A percentile compares a stretch with the other conserved stretches of the same genome.
Evolutionary conservation across 108 stramenopile genomes (phyloP).

Genomic region (Schizochytrium sp.): DNA sequence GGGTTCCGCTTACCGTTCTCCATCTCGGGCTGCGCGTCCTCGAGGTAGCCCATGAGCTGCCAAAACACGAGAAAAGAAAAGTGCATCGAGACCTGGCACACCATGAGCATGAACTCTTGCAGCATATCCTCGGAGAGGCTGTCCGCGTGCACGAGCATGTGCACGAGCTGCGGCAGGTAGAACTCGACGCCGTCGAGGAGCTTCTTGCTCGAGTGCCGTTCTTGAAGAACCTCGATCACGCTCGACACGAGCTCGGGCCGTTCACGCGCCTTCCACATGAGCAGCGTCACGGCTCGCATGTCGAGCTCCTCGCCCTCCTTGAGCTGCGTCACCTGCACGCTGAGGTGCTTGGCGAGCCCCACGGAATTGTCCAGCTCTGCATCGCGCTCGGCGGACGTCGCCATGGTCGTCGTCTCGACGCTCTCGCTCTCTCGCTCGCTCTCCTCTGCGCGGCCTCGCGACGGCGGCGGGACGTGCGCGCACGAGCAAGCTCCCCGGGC

Average conservation of each 20-base stretch:
- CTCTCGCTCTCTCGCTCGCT: too few relatives aligned
- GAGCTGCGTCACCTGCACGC: not conserved
- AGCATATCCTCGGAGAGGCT: constrained; percentile 81
- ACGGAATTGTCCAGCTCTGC: too few relatives aligned
- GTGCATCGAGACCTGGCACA: constrained; percentile 90
- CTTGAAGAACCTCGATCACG: constrained; percentile 73
- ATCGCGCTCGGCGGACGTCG: too few relatives aligned
- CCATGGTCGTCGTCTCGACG: too few relatives aligned
- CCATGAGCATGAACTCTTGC: constrained; percentile 85
- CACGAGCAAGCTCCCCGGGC: too few relatives aligned
- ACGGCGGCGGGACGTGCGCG: too few relatives aligned
- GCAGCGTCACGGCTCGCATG: constrained; percentile 57
- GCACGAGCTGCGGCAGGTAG: constrained; percentile 95
- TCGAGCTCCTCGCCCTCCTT: not conserved
- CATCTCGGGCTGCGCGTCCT: constrained; percentile 91
- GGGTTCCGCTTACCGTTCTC: constrained; percentile 70
- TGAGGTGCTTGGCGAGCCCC: not conserved
- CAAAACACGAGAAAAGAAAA: constrained; percentile 91
- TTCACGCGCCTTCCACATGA: constrained; percentile 87
- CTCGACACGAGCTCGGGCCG: constrained; percentile 79
- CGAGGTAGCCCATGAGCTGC: constrained; percentile 92
- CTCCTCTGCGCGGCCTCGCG: too few relatives aligned
- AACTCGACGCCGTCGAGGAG: constrained; percentile 97
- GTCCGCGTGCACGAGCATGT: constrained; percentile 98
- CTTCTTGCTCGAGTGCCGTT: constrained; percentile 35